Percentiles rank a stretch among this genome's conserved stretches.
These are phyloP conservation scores for Olyra latifolia DNA, from an alignment of 176 grass and related monocot species.

Conservation along the genomic window DNA sequence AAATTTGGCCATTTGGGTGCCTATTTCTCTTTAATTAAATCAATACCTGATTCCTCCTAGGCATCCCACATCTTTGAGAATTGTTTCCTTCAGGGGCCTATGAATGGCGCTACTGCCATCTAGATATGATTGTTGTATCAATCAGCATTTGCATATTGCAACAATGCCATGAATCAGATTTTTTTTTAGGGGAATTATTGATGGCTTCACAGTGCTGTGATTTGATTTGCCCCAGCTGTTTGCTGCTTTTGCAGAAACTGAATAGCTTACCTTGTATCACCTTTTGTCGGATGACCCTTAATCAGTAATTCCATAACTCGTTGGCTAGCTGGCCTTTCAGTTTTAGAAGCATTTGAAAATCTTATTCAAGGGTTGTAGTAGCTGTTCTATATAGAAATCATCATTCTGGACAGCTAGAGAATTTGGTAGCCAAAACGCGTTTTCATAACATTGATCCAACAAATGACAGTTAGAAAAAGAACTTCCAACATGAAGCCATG, in stretches of 20 bases:
- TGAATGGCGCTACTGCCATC: no score
- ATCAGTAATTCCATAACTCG: not conserved
- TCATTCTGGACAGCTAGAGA: not conserved
- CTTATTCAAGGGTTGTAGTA: not conserved
- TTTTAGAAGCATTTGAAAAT: not conserved
- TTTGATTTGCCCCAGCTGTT: not conserved
- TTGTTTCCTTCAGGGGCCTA: no score
- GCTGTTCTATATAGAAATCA: not conserved
- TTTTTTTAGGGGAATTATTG: not conserved
- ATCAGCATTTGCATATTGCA: not conserved
- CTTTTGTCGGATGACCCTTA: not conserved
- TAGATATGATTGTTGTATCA: not conserved
- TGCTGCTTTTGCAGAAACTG: conserved; percentile 1
- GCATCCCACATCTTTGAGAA: no score
- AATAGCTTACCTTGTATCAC: not conserved
- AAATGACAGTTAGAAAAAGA: not conserved
- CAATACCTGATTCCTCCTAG: no score
- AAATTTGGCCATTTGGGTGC: no score
- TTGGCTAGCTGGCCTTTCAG: not conserved
- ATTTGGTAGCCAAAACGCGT: not conserved
- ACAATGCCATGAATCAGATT: not conserved
- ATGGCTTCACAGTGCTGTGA: not conserved
- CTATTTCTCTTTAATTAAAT: no score
- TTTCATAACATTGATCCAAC: not conserved
- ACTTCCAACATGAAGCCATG: not conserved